phyloP scores from a whole-genome alignment of 1,284 basidiomycete genomes.

The Cryptococcus depauperatus region DNA sequence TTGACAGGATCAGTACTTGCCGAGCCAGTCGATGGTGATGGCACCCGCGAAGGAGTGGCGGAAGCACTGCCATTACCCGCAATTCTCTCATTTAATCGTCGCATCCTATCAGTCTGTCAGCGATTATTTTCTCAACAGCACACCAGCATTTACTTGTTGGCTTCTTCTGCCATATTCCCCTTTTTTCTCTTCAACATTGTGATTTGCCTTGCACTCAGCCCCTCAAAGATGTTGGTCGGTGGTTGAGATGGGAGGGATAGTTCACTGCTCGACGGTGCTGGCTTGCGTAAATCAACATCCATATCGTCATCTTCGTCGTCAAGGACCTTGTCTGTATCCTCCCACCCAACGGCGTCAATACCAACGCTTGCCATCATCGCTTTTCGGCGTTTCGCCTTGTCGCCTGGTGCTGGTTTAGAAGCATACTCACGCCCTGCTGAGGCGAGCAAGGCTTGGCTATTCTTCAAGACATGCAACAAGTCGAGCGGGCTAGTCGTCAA shows the following conservation, averaged over 20 bases:
- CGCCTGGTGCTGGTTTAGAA: slow-evolving; percentile 30
- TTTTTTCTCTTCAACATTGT: slow-evolving; percentile 46
- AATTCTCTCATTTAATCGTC: slow-evolving; percentile 31
- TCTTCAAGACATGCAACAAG: slow-evolving; percentile 15
- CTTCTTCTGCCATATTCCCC: slow-evolving; percentile 40
- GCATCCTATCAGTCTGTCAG: slow-evolving; percentile 20
- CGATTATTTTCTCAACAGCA: too few species aligned
- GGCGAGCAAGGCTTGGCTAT: slow-evolving; percentile 28
- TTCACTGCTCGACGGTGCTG: slow-evolving; percentile 4
- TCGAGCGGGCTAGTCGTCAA: slow-evolving; percentile 16
- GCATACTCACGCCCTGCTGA: slow-evolving; percentile 41
- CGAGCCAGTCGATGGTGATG: slow-evolving; percentile 13
- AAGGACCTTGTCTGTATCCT: slow-evolving; percentile 39
- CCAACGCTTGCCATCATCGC: slow-evolving; percentile 42
- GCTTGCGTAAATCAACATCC: slow-evolving; percentile 19
- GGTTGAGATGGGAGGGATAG: slow-evolving; percentile 10
- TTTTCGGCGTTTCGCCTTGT: slow-evolving; percentile 36
- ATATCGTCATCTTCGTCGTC: slow-evolving; percentile 32
- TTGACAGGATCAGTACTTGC: slow-evolving; percentile 3
- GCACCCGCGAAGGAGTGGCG: slow-evolving; percentile 15
- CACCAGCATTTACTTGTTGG: slow-evolving; percentile 34
- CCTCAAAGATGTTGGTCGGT: slow-evolving; percentile 39
- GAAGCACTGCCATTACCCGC: slow-evolving; percentile 8
- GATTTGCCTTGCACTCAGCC: slow-evolving; percentile 43
- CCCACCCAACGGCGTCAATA: slow-evolving; percentile 35